Evolutionary conservation across 2,329 filamentous ascomycete genomes (phyloP).

Genomic region (Talaromyces sp.): DNA sequence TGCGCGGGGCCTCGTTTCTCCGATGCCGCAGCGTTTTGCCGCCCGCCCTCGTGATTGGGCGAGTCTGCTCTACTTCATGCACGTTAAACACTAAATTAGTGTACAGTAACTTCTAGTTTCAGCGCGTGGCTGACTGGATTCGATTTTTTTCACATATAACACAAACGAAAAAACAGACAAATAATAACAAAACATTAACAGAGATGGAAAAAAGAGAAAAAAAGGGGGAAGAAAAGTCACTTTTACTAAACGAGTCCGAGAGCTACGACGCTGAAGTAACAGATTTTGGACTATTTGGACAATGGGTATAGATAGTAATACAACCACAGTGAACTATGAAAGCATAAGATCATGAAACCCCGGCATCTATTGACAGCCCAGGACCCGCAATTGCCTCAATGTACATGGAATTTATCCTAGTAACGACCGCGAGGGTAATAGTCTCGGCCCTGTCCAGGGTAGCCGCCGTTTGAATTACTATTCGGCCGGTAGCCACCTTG

Average conservation of each 20-base stretch:
- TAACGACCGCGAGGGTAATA: background rate
- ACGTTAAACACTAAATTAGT: background rate
- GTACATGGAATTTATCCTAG: background rate
- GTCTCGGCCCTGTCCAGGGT: background rate
- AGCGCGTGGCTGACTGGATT: background rate
- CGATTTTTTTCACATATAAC: background rate
- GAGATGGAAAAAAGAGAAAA: background rate
- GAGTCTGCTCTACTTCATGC: background rate
- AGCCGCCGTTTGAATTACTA: background rate
- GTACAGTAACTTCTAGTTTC: background rate
- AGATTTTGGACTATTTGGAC: background rate
- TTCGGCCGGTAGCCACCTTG: conserved; percentile 14
- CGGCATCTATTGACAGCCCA: background rate
- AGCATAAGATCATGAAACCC: background rate
- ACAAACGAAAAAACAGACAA: background rate
- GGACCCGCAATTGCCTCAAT: background rate
- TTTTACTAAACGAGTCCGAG: background rate
- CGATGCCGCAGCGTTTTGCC: background rate
- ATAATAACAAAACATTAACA: background rate
- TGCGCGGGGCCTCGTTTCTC: background rate
- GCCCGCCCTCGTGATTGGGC: background rate
- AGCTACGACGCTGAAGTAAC: background rate
- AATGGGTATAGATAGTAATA: background rate
- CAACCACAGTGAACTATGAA: background rate
- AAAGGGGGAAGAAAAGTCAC: background rate